Evolutionary conservation across 768 basidiomycete genomes (phyloP).

Genomic region (Suillus subaureus): DNA sequence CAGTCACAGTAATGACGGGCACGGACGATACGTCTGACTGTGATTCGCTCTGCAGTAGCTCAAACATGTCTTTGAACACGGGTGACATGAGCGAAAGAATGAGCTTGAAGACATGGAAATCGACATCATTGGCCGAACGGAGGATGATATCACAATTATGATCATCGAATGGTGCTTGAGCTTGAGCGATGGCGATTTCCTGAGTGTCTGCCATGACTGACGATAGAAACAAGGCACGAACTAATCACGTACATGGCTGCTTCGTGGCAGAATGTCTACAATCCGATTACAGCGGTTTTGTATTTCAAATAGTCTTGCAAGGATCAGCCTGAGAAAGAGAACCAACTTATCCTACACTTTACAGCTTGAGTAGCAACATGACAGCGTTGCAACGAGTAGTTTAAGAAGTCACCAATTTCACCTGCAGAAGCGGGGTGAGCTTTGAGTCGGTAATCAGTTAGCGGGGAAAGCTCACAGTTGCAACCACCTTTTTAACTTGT

Average conservation of each 20-base stretch:
- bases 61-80: constrained; percentile 51
- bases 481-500: constrained; percentile 1
- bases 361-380: background rate
- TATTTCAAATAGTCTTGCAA: background rate
- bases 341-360: too few relatives aligned
- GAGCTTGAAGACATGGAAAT: constrained; percentile 20
- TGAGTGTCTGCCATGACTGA: background rate
- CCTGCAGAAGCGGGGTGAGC: constrained; percentile 7
- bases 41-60: constrained; percentile 37
- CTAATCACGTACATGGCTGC: too few relatives aligned
- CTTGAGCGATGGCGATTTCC: background rate
- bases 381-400: background rate
- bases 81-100: constrained; percentile 51
- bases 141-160: constrained; percentile 18
- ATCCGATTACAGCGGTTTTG: background rate
- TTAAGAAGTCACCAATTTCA: background rate
- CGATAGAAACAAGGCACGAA: too few relatives aligned
- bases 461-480: constrained; percentile 9
- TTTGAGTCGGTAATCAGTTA: background rate
- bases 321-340: background rate
- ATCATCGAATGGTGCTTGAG: constrained; percentile 13
- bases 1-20: constrained; percentile 16
- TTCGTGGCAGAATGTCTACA: too few relatives aligned
- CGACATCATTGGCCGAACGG: constrained; percentile 11
- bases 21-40: background rate